Evolutionary conservation across 179 eudicot species (phyloP).

Genomic region (Drosera spatulata): DNA sequence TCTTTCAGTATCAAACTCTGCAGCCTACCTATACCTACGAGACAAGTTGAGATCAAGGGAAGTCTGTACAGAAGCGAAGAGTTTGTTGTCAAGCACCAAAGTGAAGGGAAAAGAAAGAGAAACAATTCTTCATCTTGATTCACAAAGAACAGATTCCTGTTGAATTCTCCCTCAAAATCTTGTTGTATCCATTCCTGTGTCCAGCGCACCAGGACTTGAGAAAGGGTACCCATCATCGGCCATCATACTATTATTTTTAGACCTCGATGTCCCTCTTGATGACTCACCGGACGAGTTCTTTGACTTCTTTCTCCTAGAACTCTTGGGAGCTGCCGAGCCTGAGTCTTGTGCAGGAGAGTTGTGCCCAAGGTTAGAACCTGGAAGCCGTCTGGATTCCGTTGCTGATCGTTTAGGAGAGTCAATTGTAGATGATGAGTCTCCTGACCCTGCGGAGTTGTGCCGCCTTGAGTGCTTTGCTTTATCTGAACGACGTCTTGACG

Average conservation of each 20-base stretch:
- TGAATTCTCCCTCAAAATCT: neutral
- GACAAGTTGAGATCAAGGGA: no score
- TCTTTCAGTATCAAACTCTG: no score
- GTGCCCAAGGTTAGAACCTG: conserved; percentile 1
- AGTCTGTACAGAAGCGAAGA: neutral
- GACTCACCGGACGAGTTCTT: conserved; percentile 12
- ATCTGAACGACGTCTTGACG: conserved; percentile 16
- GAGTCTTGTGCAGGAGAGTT: conserved; percentile 11
- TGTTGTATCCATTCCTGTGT: no score
- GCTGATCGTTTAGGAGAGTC: conserved; percentile 13
- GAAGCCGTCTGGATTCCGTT: neutral
- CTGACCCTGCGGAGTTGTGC: conserved; percentile 10
- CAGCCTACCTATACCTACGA: no score
- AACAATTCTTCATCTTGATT: neutral
- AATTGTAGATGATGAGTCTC: conserved; percentile 5
- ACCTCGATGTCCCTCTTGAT: neutral
- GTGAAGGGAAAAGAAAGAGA: neutral
- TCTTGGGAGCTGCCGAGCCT: conserved; percentile 4
- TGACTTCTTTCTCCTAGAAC: conserved; percentile 15
- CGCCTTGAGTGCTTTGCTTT: conserved; percentile 13
- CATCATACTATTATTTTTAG: neutral
- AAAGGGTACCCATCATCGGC: neutral
- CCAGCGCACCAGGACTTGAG: conserved; percentile 13
- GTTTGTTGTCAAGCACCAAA: neutral
- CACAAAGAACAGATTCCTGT: neutral